phyloP scores from a whole-genome alignment of 1,284 basidiomycete species.

The Gastroboletus turbinatus region DNA sequence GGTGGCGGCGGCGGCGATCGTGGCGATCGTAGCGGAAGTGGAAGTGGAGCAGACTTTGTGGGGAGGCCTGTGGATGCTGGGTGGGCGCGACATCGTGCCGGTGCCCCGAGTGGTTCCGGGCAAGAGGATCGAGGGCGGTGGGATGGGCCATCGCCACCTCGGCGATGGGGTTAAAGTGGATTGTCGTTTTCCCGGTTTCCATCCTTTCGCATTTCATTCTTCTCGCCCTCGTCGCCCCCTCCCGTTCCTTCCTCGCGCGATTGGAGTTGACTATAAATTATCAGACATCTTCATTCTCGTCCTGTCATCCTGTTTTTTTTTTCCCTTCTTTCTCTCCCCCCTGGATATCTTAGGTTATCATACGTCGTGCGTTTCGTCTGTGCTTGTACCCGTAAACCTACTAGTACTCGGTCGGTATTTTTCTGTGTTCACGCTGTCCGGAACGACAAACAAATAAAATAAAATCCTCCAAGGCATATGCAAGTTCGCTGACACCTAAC shows the following conservation, averaged over 20 bases:
- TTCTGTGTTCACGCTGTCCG: neutral
- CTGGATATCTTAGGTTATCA: conserved; percentile 8
- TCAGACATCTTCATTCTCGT: conserved; percentile 17
- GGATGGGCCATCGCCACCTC: conserved; percentile 32
- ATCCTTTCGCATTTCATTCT: neutral
- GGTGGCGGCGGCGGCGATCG: conserved; percentile 11
- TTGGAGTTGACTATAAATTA: conserved; percentile 24
- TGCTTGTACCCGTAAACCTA: conserved; percentile 17
- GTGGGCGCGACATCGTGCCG: conserved; percentile 45
- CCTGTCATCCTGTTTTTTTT: neutral
- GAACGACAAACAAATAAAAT: conserved; percentile 1
- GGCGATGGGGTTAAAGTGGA: conserved; percentile 26
- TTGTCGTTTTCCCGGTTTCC: neutral
- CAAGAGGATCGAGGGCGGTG: conserved; percentile 30
- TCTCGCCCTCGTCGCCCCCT: neutral
- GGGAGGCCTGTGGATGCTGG: conserved; percentile 55
- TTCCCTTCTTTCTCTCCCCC: neutral
- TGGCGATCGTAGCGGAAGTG: conserved; percentile 16
- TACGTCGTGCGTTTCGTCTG: conserved; percentile 7
- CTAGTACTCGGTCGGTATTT: conserved; percentile 5
- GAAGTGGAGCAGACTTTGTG: conserved; percentile 39
- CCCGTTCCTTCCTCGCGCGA: neutral
- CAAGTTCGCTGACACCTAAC: neutral
- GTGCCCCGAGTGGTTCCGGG: conserved; percentile 10
- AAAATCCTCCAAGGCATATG: neutral